A percentile compares a stretch with the other conserved stretches of the same genome.
phyloP scores from a whole-genome alignment of 148 eudicot species.

The Dysphania ambrosioides region DNA sequence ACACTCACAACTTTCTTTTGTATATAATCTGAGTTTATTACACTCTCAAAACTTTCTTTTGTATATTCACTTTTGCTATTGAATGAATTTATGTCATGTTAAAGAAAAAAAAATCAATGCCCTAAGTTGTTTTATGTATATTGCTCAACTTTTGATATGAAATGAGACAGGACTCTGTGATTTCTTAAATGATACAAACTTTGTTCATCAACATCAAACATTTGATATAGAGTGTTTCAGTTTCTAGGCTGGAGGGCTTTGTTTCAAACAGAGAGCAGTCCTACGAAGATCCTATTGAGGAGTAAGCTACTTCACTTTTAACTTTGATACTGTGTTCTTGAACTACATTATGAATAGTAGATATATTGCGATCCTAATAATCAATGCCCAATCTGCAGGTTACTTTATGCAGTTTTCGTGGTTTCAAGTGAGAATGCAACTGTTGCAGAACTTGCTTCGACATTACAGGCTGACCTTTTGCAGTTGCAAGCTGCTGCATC shows the following conservation, averaged over 20 bases:
- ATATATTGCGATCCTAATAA: slow-evolving; percentile 15
- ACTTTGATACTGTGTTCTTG: slow-evolving; percentile 18
- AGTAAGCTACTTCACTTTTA: slow-evolving; percentile 53
- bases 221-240: slow-evolving; percentile 56
- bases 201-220: slow-evolving; percentile 9
- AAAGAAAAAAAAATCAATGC: no score
- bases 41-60: no score
- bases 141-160: not conserved
- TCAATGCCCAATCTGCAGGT: slow-evolving; percentile 44
- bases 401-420: slow-evolving; percentile 96
- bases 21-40: no score
- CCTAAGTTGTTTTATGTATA: no score
- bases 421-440: slow-evolving; percentile 97
- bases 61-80: no score
- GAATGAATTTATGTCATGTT: no score
- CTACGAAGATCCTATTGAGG: slow-evolving; percentile 98
- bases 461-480: slow-evolving; percentile 88
- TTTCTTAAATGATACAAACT: not conserved
- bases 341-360: slow-evolving; percentile 1
- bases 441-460: slow-evolving; percentile 87
- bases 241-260: slow-evolving; percentile 98
- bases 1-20: no score
- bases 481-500: slow-evolving; percentile 98
- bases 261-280: slow-evolving; percentile 97
- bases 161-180: not conserved